These are phyloP conservation scores for Platismatia glauca DNA, from an alignment of 495 filamentous ascomycete species.

Conservation along the genomic window DNA sequence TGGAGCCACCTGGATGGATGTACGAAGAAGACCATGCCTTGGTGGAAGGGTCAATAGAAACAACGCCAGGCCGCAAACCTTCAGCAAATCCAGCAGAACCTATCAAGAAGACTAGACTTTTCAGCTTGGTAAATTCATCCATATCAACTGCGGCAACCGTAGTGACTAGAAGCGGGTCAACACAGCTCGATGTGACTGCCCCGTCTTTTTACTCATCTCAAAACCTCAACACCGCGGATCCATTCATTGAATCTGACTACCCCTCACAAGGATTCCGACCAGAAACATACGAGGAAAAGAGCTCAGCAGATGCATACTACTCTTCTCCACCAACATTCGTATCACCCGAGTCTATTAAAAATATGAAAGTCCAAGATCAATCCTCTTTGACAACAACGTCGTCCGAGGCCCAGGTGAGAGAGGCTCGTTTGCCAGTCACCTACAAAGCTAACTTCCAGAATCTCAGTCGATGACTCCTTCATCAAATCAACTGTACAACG, in stretches of 20 bases:
- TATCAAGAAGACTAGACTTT: conserved; percentile 3
- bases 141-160: neutral
- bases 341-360: neutral
- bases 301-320: conserved; percentile 4
- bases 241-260: neutral
- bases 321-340: conserved; percentile 2
- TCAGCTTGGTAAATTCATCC: neutral
- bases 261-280: conserved; percentile 8
- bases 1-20: neutral
- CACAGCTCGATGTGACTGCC: neutral
- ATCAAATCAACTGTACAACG: neutral
- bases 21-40: neutral
- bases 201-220: neutral
- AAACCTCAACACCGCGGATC: neutral
- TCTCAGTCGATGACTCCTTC: conserved; percentile 3
- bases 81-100: neutral
- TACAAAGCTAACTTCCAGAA: neutral
- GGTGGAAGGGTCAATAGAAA: neutral
- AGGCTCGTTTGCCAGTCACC: neutral
- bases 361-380: neutral
- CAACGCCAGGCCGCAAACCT: neutral
- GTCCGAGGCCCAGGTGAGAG: neutral
- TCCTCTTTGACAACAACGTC: neutral
- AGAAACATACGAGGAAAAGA: neutral
- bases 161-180: neutral